phyloP scores from a whole-genome alignment of 75 land plant genomes.

The Pinus taeda region DNA sequence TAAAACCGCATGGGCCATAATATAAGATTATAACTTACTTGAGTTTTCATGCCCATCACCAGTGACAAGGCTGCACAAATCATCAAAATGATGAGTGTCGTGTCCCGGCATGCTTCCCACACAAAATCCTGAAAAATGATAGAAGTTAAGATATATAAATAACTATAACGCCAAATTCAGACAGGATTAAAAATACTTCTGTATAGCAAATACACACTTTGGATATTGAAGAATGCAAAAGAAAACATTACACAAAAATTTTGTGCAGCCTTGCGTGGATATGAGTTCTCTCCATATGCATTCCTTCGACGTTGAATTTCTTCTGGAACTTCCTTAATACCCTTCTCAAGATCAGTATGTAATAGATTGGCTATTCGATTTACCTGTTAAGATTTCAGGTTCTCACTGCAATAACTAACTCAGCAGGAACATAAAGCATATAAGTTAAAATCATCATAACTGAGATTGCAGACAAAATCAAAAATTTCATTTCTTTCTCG shows the following conservation, averaged over 20 bases:
- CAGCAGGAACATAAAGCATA: no score
- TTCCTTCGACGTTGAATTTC: conserved; percentile 44
- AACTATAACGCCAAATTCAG: background rate
- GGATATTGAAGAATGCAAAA: background rate
- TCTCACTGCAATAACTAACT: no score
- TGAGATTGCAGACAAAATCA: no score
- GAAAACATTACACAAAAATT: conserved; percentile 43
- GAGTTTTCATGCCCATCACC: conserved; percentile 67
- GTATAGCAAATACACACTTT: background rate
- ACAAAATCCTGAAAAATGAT: conserved; percentile 44
- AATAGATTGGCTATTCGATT: background rate
- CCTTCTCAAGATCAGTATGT: conserved; percentile 51
- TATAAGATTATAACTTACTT: conserved; percentile 31
- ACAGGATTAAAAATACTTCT: background rate
- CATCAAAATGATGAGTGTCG: conserved; percentile 86
- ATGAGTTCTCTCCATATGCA: conserved; percentile 74
- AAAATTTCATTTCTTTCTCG: no score
- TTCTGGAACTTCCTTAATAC: conserved; percentile 54
- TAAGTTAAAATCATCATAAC: no score
- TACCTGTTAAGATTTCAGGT: conserved; percentile 35
- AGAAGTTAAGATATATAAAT: background rate
- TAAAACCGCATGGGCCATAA: background rate
- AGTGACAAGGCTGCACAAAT: conserved; percentile 77
- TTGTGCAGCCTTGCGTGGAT: conserved; percentile 68
- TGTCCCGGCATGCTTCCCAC: conserved; percentile 94